Evolutionary conservation across 139 green algal genomes (phyloP), one percentile per base, ranked within the genome.

Genomic region (Parachlorella kessleri): DNA sequence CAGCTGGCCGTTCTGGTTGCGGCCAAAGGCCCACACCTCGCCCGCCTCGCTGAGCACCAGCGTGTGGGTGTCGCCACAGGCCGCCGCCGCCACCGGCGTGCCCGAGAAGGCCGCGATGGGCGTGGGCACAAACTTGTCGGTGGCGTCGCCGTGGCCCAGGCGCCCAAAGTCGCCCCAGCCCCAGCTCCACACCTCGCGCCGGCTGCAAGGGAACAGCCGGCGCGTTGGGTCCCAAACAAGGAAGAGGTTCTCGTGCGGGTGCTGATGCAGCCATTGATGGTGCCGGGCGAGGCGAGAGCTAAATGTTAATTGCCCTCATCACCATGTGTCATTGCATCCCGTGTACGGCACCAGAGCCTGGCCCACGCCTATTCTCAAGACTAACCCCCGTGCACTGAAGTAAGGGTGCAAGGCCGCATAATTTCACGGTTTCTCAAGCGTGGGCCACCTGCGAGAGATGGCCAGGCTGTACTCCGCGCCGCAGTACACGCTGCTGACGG

Each of bases 91-190:
- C 3, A 94, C 81, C 8, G 23, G 18, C 28, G 71, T 72, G 24
- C 86, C 86, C 1, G 64, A 40, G 33, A 97, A 88, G 39, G 85
- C 89, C 1, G 76, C 37, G n/a, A 97, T 92, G 24, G 87, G 83
- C 33, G 79, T 81, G 21, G 92, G 92, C 4, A 96, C 65, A 77
- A 98, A 98, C 6, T 94, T 73, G 69, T 98, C 94, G 18, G 53
- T 83, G 39, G 85, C 89, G 63, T 93, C 83, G 3, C 91, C 92
- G 66, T 96, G 92, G 3, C 94, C 94, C 53, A 98, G 81, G 1
- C 94, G 82, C 4, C 93, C 94, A 88, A 98, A 98, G 78, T 97
- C 94, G 36, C 92, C 93, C 92, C 94, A 98, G 69, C 94, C 94
- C 94, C 94, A 98, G 80, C 86, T 93, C 83, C 91, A 97, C 1